These are phyloP conservation scores for Cyberlindnera amylophila DNA, from an alignment of 805 yeast genomes.

Conservation along the genomic window DNA sequence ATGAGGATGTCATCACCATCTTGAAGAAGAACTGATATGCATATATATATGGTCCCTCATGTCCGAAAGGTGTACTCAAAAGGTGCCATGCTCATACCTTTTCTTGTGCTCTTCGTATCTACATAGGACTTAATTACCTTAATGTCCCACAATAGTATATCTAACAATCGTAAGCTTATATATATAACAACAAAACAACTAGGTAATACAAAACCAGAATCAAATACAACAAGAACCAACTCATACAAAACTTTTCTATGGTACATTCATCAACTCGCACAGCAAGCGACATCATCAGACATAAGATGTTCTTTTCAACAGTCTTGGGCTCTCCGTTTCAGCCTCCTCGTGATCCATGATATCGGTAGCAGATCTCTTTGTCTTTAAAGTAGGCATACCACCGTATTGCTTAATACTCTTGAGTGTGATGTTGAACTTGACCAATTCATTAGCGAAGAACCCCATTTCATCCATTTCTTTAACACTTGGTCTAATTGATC, in stretches of 20 bases:
- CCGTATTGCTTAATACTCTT: conserved; percentile 23
- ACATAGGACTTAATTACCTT: too few relatives aligned
- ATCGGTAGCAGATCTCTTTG: conserved; percentile 26
- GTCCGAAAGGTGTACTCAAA: too few relatives aligned
- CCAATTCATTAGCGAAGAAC: conserved; percentile 22
- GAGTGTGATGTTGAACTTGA: conserved; percentile 19
- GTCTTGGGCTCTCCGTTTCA: conserved; percentile 25
- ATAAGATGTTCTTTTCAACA: conserved; percentile 19
- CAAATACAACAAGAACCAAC: too few relatives aligned
- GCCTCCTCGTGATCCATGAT: conserved; percentile 24
- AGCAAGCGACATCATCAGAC: too few relatives aligned
- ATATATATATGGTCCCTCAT: too few relatives aligned
- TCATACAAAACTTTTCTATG: too few relatives aligned
- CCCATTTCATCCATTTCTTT: conserved; percentile 24
- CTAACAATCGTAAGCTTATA: not conserved
- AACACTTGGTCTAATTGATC: conserved; percentile 26
- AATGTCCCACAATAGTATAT: not conserved
- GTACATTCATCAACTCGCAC: too few relatives aligned
- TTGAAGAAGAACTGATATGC: conserved; percentile 56
- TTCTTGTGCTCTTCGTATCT: not conserved
- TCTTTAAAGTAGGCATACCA: conserved; percentile 9
- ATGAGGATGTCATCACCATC: conserved; percentile 96
- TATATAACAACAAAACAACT: too few relatives aligned
- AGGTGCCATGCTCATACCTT: conserved; percentile 8
- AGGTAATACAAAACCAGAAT: too few relatives aligned